phyloP scores from a whole-genome alignment of 2,329 filamentous ascomycete species.

The Helicocarpus griseus region DNA sequence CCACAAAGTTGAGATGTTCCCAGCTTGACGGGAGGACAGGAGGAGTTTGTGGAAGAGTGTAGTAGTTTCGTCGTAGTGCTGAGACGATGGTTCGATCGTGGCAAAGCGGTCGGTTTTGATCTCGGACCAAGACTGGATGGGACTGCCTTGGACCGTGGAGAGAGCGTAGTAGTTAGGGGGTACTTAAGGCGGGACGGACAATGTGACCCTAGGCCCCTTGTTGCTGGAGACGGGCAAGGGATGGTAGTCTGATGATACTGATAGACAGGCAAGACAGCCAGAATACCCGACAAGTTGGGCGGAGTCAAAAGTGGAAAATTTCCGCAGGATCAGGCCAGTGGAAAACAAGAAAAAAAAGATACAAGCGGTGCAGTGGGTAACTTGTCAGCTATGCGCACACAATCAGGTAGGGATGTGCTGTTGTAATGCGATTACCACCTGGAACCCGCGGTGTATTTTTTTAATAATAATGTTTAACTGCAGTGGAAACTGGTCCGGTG shows the following conservation, averaged over 20 bases:
- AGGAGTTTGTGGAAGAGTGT: background rate
- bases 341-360: background rate
- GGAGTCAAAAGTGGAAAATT: conserved; percentile 1
- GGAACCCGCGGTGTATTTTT: background rate
- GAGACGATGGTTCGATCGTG: conserved; percentile 4
- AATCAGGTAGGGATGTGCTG: background rate
- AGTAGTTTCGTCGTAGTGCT: background rate
- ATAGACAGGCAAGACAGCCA: too few species aligned
- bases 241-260: too few species aligned
- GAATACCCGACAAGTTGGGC: conserved; percentile 3
- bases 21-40: conserved; percentile 1
- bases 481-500: background rate
- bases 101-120: conserved; percentile 2
- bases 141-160: background rate
- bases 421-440: background rate
- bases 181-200: background rate
- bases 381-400: background rate
- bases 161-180: background rate
- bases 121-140: background rate
- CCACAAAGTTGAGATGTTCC: background rate
- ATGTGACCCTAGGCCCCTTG: background rate
- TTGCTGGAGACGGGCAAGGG: background rate
- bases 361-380: background rate
- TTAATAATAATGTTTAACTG: background rate
- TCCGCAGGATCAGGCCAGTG: background rate